Conservation (phyloP, 768 basidiomycete species). For the Naganishia vishniacii region DNA sequence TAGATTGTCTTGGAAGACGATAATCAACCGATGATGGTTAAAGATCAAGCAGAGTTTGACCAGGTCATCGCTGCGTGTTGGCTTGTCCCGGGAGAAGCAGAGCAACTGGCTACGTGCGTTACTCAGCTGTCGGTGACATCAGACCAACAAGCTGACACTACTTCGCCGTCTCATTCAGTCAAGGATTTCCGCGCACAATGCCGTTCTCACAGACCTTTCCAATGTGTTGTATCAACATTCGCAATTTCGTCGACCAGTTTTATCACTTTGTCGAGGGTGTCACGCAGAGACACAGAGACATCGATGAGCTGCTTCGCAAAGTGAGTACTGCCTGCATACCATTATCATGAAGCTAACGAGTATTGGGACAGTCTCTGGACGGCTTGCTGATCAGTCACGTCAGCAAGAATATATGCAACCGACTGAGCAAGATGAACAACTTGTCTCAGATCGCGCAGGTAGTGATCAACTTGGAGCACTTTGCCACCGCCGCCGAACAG, state of each 20-base stretch:
- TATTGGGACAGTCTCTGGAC: constrained; percentile 66
- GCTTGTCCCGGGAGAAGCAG: constrained; percentile 65
- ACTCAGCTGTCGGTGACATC: neutral
- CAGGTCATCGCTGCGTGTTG: constrained; percentile 75
- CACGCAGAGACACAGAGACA: constrained; percentile 80
- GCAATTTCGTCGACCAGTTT: constrained; percentile 85
- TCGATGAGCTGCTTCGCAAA: constrained; percentile 84
- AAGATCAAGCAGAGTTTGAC: constrained; percentile 59
- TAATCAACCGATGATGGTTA: constrained; percentile 73
- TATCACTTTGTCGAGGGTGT: constrained; percentile 95
- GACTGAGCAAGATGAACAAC: constrained; percentile 68
- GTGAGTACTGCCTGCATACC: constrained; percentile 50
- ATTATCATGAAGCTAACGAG: neutral
- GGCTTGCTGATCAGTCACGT: constrained; percentile 65
- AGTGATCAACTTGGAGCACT: constrained; percentile 85
- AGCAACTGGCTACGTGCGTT: constrained; percentile 50
- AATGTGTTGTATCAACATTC: constrained; percentile 87
- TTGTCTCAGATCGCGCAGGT: constrained; percentile 89
- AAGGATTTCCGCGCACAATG: constrained; percentile 62
- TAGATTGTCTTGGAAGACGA: constrained; percentile 84
- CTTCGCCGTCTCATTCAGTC: too few species aligned
- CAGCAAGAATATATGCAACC: constrained; percentile 66
- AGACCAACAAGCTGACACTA: too few species aligned
- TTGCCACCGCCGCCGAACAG: constrained; percentile 75
- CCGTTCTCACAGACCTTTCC: constrained; percentile 97